Evolutionary conservation across 805 yeast genomes (phyloP), one percentile per base, ranked within the genome.

Genomic region (Dipodascus albidus): DNA sequence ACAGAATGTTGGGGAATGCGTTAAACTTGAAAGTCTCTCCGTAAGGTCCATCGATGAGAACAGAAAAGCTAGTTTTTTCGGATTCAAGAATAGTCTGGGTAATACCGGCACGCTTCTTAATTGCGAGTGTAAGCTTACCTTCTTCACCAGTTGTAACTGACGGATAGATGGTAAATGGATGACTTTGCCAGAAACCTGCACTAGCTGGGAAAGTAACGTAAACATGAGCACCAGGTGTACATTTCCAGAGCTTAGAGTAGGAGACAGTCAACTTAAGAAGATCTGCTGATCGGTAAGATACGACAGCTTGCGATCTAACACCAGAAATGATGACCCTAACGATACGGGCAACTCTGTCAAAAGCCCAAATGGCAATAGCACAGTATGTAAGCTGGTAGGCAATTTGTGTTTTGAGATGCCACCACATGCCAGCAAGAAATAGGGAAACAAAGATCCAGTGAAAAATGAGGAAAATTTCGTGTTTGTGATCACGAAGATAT

Each of bases 341-440:
- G 9, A 82, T 55, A 57, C 96, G 74, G 14, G 77, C 61, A 0
- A 79, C 55, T 53, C 90, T 71, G 62, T 88, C 95, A 58, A 80
- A 73, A 1, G 71, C 74, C 96, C 96, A 88, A 6, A 87, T 71
- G 0, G 79, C 82, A 55, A 79, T 74, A 6, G 81, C 62, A 3
- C 80, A 75, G 54, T 77, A 80, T 20, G 75, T 60, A 68, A 74
- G 78, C 54, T 72, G 76, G 58, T 74, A 72, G 1, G 76, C 77
- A 50, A 72, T 68, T 60, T 60, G 31, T 51, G 50, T 55, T 19
- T 53, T 66, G 62, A 81, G 73, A 64, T 87, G 95, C 42, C 70
- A 69, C 78, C 81, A 85, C 52, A 77, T 74, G 52, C 78, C 77
- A 11, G 71, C 72, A 50, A 82, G 69, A 63, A 82, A 81, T 3